phyloP scores from a whole-genome alignment of 2,329 filamentous ascomycete species.

The Epichloe scottii region DNA sequence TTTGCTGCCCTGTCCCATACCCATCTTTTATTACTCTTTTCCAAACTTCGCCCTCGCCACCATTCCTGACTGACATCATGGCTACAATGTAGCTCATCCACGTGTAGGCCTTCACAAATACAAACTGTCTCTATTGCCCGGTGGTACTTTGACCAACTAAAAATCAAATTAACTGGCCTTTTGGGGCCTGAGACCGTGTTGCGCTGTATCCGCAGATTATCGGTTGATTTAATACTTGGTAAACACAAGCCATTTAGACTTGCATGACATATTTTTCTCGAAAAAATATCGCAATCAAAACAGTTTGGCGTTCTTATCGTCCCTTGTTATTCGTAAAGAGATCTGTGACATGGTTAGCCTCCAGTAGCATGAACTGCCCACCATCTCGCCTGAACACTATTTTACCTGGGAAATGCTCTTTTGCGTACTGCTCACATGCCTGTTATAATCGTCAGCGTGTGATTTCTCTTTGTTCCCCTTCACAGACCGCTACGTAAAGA shows the following conservation, averaged over 20 bases:
- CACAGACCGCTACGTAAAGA: neutral
- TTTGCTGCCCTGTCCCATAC: neutral
- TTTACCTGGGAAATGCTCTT: conserved; percentile 70
- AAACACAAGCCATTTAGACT: neutral
- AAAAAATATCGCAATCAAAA: neutral
- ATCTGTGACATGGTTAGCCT: conserved; percentile 21
- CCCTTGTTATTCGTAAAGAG: conserved; percentile 26
- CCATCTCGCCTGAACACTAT: conserved; percentile 8
- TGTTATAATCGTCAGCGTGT: conserved; percentile 8
- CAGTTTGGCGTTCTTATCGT: conserved; percentile 16
- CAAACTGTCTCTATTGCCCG: neutral
- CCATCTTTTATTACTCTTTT: neutral
- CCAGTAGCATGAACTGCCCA: neutral
- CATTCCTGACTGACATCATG: neutral
- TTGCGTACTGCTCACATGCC: conserved; percentile 69
- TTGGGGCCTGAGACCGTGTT: neutral
- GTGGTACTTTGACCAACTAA: neutral
- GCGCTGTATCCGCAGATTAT: neutral
- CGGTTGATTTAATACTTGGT: neutral
- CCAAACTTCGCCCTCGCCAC: neutral
- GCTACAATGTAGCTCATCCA: neutral
- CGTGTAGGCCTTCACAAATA: neutral
- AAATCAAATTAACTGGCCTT: neutral
- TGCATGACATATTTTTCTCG: neutral
- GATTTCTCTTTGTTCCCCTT: neutral